Percentiles rank a stretch among this genome's conserved stretches.
Evolutionary conservation across 179 eudicot species (phyloP).

Genomic region (Camellia oleifera): DNA sequence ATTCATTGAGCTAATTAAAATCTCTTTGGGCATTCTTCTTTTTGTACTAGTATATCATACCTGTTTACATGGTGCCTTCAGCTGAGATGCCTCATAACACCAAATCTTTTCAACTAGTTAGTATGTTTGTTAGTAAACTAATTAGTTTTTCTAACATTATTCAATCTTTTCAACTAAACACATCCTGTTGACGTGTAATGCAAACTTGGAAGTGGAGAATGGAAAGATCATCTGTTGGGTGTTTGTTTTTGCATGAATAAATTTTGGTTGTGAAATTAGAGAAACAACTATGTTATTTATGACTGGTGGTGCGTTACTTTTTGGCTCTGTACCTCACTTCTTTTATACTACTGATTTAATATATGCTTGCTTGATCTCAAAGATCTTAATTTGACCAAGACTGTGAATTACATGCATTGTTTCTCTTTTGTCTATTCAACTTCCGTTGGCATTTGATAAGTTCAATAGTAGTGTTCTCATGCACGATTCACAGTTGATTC

Average conservation of each 20-base stretch:
- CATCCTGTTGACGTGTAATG: neutral
- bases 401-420: neutral
- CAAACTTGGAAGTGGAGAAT: conserved; percentile 1
- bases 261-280: conserved; percentile 3
- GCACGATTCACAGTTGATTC: neutral
- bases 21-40: neutral
- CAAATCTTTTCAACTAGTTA: neutral
- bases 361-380: neutral
- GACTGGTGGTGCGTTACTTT: neutral
- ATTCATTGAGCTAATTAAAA: conserved; percentile 5
- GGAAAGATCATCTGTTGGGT: neutral
- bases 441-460: neutral
- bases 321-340: neutral
- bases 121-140: too few species aligned
- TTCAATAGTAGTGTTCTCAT: neutral
- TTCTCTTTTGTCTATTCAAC: neutral
- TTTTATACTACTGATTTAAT: neutral
- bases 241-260: neutral
- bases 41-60: neutral
- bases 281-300: neutral
- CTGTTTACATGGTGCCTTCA: neutral
- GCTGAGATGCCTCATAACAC: neutral
- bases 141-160: too few species aligned
- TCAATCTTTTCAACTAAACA: neutral
- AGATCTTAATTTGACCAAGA: neutral